Evolutionary conservation across 2,329 filamentous ascomycete species (phyloP), one percentile per base, ranked within the genome.

Genomic region (Zalaria obscura): DNA sequence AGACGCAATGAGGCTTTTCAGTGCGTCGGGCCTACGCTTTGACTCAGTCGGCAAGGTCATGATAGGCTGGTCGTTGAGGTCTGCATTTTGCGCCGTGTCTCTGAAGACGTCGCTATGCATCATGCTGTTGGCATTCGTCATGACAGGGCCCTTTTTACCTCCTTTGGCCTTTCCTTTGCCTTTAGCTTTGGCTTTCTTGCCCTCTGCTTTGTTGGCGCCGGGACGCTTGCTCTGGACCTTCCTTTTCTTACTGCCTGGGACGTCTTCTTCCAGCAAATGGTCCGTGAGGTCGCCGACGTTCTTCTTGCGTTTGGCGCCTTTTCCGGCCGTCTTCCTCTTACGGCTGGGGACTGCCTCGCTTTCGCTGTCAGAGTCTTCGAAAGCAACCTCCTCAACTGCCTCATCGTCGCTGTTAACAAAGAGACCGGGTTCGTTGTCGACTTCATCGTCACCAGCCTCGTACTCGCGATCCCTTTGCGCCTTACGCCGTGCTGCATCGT

Each of bases 1-100:
- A 25, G 56, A 61, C 0, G 60, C 56, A 31, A 68, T 56, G 5
- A 68, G 49, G 27, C 60, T 50, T 43, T 59, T 63, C 25, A 68
- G 40, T 0, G 64, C 64, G 25, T 59, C 47, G 0, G 39, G 18
- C 35, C 60, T 63, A 51, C 56, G 9, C 25, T 44, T 38, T 11
- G 18, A 18, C 18, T 18, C 18, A 27, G 5, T 35, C 8, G 38
- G 25, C 5, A 11, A n/a, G 4, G 4, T 10, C 5, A 33, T 40
- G 27, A 25, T n/a, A 32, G 29, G 29, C n/a, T 55, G 54, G 25
- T 40, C 29, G 1, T 40, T 40, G 1, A 53, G 40, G 8, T 45
- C 36, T 1, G 41, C 45, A 5, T 40, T 50, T 5, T 38, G 37
- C 29, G 48, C 49, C 4, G 47, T 28, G 27, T 55, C 55, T 3